Evolutionary conservation across 352 stramenopile genomes (phyloP).

Genomic region (Phytophthora tentaculata): DNA sequence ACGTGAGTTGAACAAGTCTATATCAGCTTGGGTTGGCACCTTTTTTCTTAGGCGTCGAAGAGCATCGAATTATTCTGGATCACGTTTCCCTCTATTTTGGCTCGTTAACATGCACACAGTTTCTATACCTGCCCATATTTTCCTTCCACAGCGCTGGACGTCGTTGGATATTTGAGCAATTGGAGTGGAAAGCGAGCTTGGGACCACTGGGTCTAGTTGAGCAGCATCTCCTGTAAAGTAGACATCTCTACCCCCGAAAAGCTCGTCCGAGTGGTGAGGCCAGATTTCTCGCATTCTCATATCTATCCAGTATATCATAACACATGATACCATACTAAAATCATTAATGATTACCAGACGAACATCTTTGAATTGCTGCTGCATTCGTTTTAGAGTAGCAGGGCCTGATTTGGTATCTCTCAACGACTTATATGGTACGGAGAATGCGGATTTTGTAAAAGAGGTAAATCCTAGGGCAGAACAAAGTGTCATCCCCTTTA

Average conservation of each 20-base stretch:
- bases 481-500: not conserved
- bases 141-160: not conserved
- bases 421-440: not conserved
- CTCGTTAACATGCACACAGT: not conserved
- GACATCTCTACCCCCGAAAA: not conserved
- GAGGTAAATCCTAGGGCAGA: not conserved
- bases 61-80: slow-evolving; percentile 7
- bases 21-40: not conserved
- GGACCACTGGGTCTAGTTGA: not conserved
- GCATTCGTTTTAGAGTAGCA: not conserved
- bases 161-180: not conserved
- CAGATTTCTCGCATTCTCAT: slow-evolving; percentile 4
- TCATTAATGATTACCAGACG: slow-evolving; percentile 5
- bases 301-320: slow-evolving; percentile 15
- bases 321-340: slow-evolving; percentile 10
- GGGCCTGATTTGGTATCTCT: not conserved
- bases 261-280: not conserved
- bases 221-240: not conserved
- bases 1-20: slow-evolving; percentile 1
- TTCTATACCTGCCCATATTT: slow-evolving; percentile 1
- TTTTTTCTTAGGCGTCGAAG: not conserved
- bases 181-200: not conserved
- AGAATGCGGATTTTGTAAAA: not conserved
- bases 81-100: slow-evolving; percentile 1
- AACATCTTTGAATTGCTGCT: not conserved